phyloP scores from a whole-genome alignment of 1,284 basidiomycete species.

The Pseudozyma pruni region DNA sequence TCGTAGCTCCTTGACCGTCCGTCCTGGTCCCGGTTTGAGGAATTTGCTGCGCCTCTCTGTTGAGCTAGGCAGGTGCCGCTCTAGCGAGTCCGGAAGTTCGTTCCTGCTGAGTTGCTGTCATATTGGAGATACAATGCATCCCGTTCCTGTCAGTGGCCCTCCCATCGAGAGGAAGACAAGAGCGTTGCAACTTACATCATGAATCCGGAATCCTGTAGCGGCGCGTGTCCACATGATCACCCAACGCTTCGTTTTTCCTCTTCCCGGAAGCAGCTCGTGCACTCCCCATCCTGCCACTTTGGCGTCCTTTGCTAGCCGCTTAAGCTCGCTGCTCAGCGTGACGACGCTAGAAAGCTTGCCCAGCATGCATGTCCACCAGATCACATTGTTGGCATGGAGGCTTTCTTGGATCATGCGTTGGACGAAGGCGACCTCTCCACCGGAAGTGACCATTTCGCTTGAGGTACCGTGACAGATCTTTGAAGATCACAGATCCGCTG shows the following conservation, averaged over 20 bases:
- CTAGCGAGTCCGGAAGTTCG: conserved; percentile 1
- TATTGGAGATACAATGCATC: not conserved
- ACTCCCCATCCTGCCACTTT: conserved; percentile 80
- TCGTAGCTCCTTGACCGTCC: conserved; percentile 22
- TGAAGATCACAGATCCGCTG: no score
- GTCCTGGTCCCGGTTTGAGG: conserved; percentile 9
- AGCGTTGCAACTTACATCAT: conserved; percentile 12
- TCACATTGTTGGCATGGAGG: conserved; percentile 68
- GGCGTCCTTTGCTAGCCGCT: conserved; percentile 60
- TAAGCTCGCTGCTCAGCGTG: conserved; percentile 74
- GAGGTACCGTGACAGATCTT: conserved; percentile 76
- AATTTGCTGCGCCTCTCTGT: conserved; percentile 5
- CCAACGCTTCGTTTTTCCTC: conserved; percentile 89
- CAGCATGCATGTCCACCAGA: conserved; percentile 90
- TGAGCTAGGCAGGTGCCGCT: not conserved
- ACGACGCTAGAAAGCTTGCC: conserved; percentile 83
- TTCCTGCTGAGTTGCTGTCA: conserved; percentile 5
- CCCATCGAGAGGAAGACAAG: fast-evolving
- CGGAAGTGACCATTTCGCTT: conserved; percentile 84
- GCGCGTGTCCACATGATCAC: conserved; percentile 77
- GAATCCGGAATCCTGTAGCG: conserved; percentile 9
- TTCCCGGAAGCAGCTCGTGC: conserved; percentile 76
- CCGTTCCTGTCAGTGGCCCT: not conserved
- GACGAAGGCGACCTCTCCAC: conserved; percentile 86
- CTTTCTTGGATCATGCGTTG: conserved; percentile 82